These are phyloP conservation scores for Solanum sitiens DNA, from an alignment of 257 asterid genomes.

Conservation along the genomic window DNA sequence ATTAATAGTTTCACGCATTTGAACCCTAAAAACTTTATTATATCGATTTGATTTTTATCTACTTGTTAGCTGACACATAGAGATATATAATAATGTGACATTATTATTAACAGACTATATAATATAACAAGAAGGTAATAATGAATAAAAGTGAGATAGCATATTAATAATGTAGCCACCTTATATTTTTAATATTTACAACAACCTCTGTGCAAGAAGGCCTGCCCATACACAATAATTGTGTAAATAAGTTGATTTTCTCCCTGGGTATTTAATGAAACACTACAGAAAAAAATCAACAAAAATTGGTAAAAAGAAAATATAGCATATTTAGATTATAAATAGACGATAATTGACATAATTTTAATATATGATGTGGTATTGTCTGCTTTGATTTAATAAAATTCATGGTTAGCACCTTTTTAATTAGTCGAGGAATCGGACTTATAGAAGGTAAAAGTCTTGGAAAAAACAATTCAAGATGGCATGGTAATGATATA, in stretches of 20 bases:
- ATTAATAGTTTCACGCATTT: not conserved
- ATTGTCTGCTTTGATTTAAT: not conserved
- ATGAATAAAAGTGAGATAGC: not conserved
- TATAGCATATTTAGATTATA: not conserved
- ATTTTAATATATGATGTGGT: not conserved
- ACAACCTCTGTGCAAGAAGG: not conserved
- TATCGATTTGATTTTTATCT: not conserved
- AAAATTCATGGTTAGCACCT: rapidly evolving
- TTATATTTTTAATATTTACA: not conserved
- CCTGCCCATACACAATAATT: not conserved
- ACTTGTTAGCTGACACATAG: not conserved
- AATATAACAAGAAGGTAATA: not conserved
- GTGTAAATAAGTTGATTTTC: not conserved
- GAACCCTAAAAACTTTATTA: not conserved
- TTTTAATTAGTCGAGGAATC: no score
- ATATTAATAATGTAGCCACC: not conserved
- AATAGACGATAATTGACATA: not conserved
- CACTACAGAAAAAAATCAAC: not conserved
- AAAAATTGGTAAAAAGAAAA: not conserved
- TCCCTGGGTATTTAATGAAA: not conserved
- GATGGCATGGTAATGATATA: not conserved
- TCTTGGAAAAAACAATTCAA: not conserved
- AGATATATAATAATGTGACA: not conserved
- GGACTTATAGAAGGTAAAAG: not conserved
- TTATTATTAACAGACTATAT: not conserved